Evolutionary conservation across 2,329 filamentous ascomycete genomes (phyloP).

Genomic region (Didymellaceae sp.): DNA sequence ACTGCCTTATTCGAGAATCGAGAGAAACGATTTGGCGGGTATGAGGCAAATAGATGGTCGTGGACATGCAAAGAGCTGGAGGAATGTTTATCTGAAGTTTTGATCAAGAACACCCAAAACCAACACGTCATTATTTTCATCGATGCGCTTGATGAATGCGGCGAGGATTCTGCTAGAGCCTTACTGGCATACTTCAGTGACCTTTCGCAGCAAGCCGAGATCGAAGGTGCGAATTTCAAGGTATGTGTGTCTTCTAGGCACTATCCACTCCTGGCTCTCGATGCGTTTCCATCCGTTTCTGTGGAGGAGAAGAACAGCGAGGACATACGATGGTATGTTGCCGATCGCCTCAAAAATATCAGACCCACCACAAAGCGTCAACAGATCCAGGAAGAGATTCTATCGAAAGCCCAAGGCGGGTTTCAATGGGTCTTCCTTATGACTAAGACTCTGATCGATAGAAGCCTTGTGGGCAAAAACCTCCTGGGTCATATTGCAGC

Average conservation of each 20-base stretch:
- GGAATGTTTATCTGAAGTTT: neutral
- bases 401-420: neutral
- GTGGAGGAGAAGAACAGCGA: neutral
- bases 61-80: neutral
- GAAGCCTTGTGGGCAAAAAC: neutral
- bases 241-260: neutral
- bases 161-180: neutral
- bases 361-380: neutral
- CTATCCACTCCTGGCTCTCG: neutral
- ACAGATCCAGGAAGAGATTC: neutral
- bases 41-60: neutral
- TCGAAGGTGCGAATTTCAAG: neutral
- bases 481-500: neutral
- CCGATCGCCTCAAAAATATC: neutral
- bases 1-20: neutral
- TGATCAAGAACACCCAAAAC: neutral
- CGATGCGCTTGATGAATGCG: slow-evolving; percentile 1
- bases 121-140: neutral
- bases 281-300: neutral
- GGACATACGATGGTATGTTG: neutral
- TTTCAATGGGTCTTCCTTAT: neutral
- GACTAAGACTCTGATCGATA: neutral
- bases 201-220: neutral
- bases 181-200: neutral
- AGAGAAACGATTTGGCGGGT: neutral